Base-by-base conservation (phyloP, 345 rosid genomes). In the Acer campestre region DNA sequence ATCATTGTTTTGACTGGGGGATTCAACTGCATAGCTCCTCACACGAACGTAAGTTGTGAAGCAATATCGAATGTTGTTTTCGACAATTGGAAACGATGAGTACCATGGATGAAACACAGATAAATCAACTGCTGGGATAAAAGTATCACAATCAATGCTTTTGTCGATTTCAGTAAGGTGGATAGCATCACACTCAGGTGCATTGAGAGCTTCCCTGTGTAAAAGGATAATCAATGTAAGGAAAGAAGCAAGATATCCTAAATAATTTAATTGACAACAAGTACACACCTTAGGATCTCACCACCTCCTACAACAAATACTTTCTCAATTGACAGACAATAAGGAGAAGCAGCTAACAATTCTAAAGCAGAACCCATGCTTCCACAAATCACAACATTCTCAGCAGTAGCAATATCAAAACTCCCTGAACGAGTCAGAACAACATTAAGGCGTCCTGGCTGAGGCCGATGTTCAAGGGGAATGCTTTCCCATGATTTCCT, bases 401-500 rank as follows among this genome's bases (percentile, higher is more conserved):
- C 98, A 38, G 92, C 89, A 82, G 94, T 91, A 59, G 94, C 99
- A 78, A 94, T 89, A 71, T 89, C 91, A 70, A 89, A 89, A 78
- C 95, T 93, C 46, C 92, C 87, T 18, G 98, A 97, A 40, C 96
- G 98, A 88, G 97, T 94, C 51, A 94, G 84, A 74, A 97, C 98
- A 85, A 97, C 93, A 75, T 91, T 94, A 76, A 97, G 94, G 22
- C 99, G 95, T n/a, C 98, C 98, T 35, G 90, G 80, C 59, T 94
- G 89, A 42, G 98, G 98, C 16, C 86, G 84, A 70, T 87, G 71
- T 82, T 86, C 82, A n/a, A 76, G 69, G 48, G 94, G 93, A 76
- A 97, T 88, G 77, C 98, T 94, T 83, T 97, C 97, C 98, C 98
- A 97, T 18, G 98, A 93, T 83, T 91, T 92, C 70, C 98, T 88